Conservation (phyloP, 345 rosid species). For the Chamaenerion angustifolium region DNA sequence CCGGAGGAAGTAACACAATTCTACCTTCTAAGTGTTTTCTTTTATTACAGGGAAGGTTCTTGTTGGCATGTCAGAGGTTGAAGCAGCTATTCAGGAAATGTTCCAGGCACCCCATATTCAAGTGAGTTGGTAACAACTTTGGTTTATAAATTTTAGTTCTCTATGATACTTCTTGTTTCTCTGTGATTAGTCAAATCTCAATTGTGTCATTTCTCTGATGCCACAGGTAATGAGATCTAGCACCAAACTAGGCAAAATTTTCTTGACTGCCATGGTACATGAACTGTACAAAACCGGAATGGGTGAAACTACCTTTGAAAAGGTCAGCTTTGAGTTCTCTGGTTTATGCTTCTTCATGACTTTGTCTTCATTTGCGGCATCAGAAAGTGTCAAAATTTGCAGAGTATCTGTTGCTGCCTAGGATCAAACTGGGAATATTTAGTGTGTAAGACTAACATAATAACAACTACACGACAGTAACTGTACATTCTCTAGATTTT, state of each 20-base stretch:
- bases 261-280: slow-evolving; percentile 83
- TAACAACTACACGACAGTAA: too few species aligned
- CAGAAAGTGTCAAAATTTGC: too few species aligned
- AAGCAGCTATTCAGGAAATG: slow-evolving; percentile 91
- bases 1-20: too few species aligned
- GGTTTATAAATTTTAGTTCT: background rate
- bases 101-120: slow-evolving; percentile 97
- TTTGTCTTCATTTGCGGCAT: too few species aligned
- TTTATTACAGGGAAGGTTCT: slow-evolving; percentile 36
- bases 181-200: background rate
- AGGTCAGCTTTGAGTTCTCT: slow-evolving; percentile 23
- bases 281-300: slow-evolving; percentile 94
- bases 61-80: slow-evolving; percentile 69
- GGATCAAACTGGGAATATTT: too few species aligned
- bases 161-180: background rate
- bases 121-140: slow-evolving; percentile 27
- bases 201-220: background rate
- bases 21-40: slow-evolving; percentile 2
- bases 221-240: slow-evolving; percentile 64
- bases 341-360: background rate
- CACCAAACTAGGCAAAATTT: slow-evolving; percentile 62
- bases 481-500: too few species aligned
- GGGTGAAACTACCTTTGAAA: slow-evolving; percentile 77
- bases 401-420: too few species aligned
- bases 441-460: too few species aligned